Conservation (phyloP, 208 protist species). For the Wallacemonas sp. region DNA sequence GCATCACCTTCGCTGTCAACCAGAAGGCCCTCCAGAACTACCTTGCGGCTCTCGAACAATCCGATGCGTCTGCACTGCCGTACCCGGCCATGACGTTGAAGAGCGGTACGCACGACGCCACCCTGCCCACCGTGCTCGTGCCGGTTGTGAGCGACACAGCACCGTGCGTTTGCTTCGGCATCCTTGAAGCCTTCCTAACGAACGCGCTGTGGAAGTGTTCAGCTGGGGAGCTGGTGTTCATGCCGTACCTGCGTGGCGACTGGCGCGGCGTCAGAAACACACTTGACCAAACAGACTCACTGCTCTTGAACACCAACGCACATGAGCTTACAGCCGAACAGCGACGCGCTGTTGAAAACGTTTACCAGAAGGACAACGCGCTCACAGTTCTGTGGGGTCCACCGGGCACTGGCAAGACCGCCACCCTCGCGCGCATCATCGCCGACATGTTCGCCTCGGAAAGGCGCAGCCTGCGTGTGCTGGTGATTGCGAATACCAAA, state of each 20-base stretch:
- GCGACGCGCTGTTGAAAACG: background rate
- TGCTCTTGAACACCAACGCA: background rate
- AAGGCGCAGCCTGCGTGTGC: background rate
- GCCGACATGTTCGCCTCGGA: background rate
- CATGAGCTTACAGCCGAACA: background rate
- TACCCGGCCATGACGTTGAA: too few relatives aligned
- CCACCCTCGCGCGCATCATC: slow-evolving; percentile 13
- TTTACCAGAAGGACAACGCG: background rate
- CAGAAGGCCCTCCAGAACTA: too few relatives aligned
- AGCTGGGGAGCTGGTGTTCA: background rate
- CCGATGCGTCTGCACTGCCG: too few relatives aligned
- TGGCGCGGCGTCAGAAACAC: background rate
- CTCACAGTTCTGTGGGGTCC: slow-evolving; percentile 30
- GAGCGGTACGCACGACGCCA: background rate
- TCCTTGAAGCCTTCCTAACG: background rate
- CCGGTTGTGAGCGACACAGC: background rate
- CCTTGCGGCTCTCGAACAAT: too few relatives aligned
- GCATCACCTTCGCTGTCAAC: too few relatives aligned
- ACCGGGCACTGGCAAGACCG: slow-evolving; percentile 25
- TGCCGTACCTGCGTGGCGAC: background rate
- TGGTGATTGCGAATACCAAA: slow-evolving; percentile 18
- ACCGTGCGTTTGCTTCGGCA: background rate
- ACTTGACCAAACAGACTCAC: background rate
- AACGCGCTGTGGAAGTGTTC: background rate
- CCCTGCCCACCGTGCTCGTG: background rate